Base-by-base conservation (phyloP, 768 basidiomycete species). In the Baorangia bicolor region DNA sequence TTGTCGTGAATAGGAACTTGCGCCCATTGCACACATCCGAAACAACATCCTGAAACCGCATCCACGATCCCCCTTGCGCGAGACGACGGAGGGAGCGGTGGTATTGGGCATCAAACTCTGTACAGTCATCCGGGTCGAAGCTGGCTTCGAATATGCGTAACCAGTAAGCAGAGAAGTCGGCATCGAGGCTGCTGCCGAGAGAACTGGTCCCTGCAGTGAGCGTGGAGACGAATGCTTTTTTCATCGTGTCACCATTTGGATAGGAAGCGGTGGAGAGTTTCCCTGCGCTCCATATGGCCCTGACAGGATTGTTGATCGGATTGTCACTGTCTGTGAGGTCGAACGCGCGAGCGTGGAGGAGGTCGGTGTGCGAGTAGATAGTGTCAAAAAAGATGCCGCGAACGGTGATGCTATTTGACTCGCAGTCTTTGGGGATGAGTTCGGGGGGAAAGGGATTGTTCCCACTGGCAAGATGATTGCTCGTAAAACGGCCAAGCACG, bases 401-500 rank as follows among this genome's bases (percentile, higher is more conserved):
- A 42, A 51, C 49, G 10, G 39, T 51, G 40, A 51, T 40, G 27
- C 30, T 25, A 18, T 51, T 51, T 20, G 23, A 41, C 25, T 25
- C 9, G 41, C 31, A 34, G 41, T 51, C 41, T 34, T 34, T 23
- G 30, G 33, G 30, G 30, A 51, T 30, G 21, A 42, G 50, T 31
- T 51, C 41, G 11, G 41, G 23, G 33, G 50, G 50, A 51, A 34
- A 42, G 41, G 3, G 30, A 3, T 30, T 52, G 18, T 52, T 53
- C 34, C 23, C 40, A 25, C 49, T 31, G 7, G 51, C 35, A 3
- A 53, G 16, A 42, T 38, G 51, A 11, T 53, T 6, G 51, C 43
- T 53, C 41, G 51, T 45, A 28, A 44, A 53, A 28, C 51, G 51
- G 20, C 51, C 51, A n/a, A 53, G 51, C 27, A 53, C 43, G 20